These are phyloP conservation scores for Boletales sp. DNA, from an alignment of 768 basidiomycete species.

Conservation along the genomic window DNA sequence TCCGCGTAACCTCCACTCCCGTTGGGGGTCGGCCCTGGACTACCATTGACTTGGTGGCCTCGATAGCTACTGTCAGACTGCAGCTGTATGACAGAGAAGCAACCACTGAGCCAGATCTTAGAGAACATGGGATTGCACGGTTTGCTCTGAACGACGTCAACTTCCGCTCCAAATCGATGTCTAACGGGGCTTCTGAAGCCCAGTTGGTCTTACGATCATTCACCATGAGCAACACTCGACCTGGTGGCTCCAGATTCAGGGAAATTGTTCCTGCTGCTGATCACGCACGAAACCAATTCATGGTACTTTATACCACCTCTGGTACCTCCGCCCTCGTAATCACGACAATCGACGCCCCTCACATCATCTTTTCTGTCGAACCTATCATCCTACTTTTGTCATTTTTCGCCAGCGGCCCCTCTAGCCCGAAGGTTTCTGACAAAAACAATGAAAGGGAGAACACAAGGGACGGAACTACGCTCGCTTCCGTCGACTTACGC, in stretches of 20 bases:
- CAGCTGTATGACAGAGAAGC: constrained; percentile 81
- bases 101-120: constrained; percentile 50
- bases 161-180: constrained; percentile 76
- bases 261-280: constrained; percentile 93
- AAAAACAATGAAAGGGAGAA: constrained; percentile 12
- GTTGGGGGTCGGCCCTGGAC: constrained; percentile 47
- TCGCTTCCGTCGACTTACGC: constrained; percentile 53
- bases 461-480: constrained; percentile 9
- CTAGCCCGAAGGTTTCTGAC: constrained; percentile 14
- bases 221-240: constrained; percentile 84
- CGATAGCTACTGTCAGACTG: constrained; percentile 67
- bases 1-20: constrained; percentile 32
- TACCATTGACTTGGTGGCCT: constrained; percentile 69
- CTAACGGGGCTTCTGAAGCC: constrained; percentile 80
- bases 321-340: constrained; percentile 69
- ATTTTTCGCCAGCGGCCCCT: constrained; percentile 69
- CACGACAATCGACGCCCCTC: constrained; percentile 87
- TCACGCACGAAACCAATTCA: constrained; percentile 88
- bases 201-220: constrained; percentile 89
- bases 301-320: constrained; percentile 83
- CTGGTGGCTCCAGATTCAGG: constrained; percentile 79
- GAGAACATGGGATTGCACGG: constrained; percentile 77
- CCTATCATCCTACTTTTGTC: constrained; percentile 85
- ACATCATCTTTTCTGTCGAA: constrained; percentile 88
- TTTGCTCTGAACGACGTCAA: constrained; percentile 81